A percentile compares a stretch with the other conserved stretches of the same genome.
phyloP scores from a whole-genome alignment of 495 filamentous ascomycete genomes.

The Terfezia boudieri region DNA sequence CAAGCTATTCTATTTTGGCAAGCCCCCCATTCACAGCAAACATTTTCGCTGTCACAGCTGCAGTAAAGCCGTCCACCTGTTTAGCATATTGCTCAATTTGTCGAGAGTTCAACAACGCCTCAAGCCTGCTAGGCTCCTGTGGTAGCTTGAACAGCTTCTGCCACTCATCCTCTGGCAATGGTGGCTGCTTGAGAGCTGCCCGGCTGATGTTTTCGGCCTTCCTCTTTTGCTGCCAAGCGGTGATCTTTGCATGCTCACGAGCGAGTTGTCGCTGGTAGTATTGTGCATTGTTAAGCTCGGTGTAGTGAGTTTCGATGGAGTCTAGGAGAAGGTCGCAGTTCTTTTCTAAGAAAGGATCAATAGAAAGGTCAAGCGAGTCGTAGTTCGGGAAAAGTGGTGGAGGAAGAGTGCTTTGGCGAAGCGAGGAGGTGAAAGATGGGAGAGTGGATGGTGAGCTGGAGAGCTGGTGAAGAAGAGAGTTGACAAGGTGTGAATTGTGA shows the following conservation, averaged over 20 bases:
- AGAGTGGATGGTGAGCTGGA: conserved; percentile 33
- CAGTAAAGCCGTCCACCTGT: conserved; percentile 93
- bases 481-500: conserved; percentile 94
- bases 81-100: conserved; percentile 97
- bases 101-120: conserved; percentile 74
- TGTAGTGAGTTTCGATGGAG: conserved; percentile 90
- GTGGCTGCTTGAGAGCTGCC: conserved; percentile 62
- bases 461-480: conserved; percentile 80
- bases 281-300: conserved; percentile 95
- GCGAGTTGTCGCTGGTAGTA: conserved; percentile 93
- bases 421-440: conserved; percentile 23
- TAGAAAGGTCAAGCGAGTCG: conserved; percentile 67
- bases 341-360: conserved; percentile 98
- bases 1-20: conserved; percentile 8
- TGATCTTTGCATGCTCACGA: conserved; percentile 90
- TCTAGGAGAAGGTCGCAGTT: conserved; percentile 89
- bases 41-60: conserved; percentile 84
- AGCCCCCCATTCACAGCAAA: conserved; percentile 72
- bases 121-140: conserved; percentile 73
- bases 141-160: conserved; percentile 93
- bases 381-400: conserved; percentile 63
- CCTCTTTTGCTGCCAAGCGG: conserved; percentile 84
- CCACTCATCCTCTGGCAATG: conserved; percentile 93
- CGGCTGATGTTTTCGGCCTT: conserved; percentile 80
- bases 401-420: conserved; percentile 14